Evolutionary conservation across 805 yeast species (phyloP).

Genomic region (Wickerhamiella sergipiensis): DNA sequence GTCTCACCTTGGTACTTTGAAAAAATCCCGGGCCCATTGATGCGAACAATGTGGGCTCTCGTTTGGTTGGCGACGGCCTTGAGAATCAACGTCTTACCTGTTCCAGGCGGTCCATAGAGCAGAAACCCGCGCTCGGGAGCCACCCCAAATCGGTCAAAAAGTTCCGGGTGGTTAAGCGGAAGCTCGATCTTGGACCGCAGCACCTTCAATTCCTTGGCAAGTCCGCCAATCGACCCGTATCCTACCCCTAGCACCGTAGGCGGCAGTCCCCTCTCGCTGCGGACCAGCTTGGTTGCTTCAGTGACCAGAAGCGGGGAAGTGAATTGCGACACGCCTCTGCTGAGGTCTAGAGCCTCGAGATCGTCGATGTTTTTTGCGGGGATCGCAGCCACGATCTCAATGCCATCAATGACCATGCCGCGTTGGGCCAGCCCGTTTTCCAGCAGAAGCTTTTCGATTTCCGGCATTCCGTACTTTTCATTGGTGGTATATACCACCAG

Average conservation of each 20-base stretch:
- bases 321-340: neutral
- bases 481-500: slow-evolving; percentile 21
- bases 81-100: slow-evolving; percentile 85
- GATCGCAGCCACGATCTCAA: slow-evolving; percentile 36
- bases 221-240: slow-evolving; percentile 65
- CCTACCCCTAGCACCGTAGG: slow-evolving; percentile 9
- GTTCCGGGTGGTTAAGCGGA: slow-evolving; percentile 64
- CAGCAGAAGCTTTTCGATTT: slow-evolving; percentile 26
- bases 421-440: slow-evolving; percentile 23
- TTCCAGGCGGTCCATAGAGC: slow-evolving; percentile 93
- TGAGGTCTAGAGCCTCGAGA: neutral
- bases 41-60: slow-evolving; percentile 70
- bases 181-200: slow-evolving; percentile 59
- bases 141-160: slow-evolving; percentile 75
- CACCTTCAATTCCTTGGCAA: slow-evolving; percentile 44
- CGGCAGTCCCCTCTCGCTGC: slow-evolving; percentile 3
- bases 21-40: slow-evolving; percentile 84
- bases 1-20: slow-evolving; percentile 92
- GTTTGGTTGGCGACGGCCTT: slow-evolving; percentile 65
- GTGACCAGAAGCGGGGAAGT: neutral
- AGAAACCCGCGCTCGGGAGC: slow-evolving; percentile 89
- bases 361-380: neutral
- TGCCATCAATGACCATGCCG: slow-evolving; percentile 31
- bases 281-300: slow-evolving; percentile 7
- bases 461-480: slow-evolving; percentile 15